Evolutionary conservation across 495 filamentous ascomycete species (phyloP).

Genomic region (Aspergillus incahuasiensis): DNA sequence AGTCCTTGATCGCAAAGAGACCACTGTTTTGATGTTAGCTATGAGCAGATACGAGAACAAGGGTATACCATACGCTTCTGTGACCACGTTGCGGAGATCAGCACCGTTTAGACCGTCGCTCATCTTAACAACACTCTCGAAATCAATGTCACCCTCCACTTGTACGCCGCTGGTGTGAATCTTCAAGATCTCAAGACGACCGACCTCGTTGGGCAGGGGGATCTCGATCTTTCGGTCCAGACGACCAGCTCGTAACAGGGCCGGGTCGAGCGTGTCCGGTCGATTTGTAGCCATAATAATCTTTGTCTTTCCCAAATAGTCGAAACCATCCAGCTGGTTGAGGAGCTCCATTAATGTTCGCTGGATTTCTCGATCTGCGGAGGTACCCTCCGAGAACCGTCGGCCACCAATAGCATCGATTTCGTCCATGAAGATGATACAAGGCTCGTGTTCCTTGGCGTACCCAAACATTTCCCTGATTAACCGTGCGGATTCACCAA

Average conservation of each 20-base stretch:
- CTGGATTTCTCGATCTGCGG: slow-evolving; percentile 97
- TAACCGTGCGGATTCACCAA: slow-evolving; percentile 93
- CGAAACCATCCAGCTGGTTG: slow-evolving; percentile 98
- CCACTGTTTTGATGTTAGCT: slow-evolving; percentile 54
- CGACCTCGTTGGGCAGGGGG: slow-evolving; percentile 97
- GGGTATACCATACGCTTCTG: slow-evolving; percentile 78
- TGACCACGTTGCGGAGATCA: slow-evolving; percentile 96
- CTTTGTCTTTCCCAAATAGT: slow-evolving; percentile 98
- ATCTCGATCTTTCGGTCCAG: slow-evolving; percentile 99
- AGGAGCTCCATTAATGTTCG: slow-evolving; percentile 98
- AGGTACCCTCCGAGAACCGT: slow-evolving; percentile 97
- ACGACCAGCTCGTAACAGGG: slow-evolving; percentile 86
- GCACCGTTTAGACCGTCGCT: slow-evolving; percentile 96
- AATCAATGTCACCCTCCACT: slow-evolving; percentile 94
- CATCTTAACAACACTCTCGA: slow-evolving; percentile 99
- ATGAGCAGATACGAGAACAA: neutral
- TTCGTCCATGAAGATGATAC: slow-evolving; percentile 99
- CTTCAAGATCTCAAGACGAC: slow-evolving; percentile 96
- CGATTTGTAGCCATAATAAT: slow-evolving; percentile 99
- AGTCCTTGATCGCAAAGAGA: slow-evolving; percentile 95
- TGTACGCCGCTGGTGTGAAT: slow-evolving; percentile 87
- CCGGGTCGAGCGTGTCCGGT: slow-evolving; percentile 95
- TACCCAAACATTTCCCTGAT: slow-evolving; percentile 99
- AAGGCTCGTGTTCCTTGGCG: slow-evolving; percentile 98
- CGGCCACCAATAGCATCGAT: slow-evolving; percentile 98